Percentiles rank a stretch among this genome's conserved stretches.
These are phyloP conservation scores for Pestalotiopsis sp. DNA, from an alignment of 2,329 filamentous ascomycete genomes.

Conservation along the genomic window DNA sequence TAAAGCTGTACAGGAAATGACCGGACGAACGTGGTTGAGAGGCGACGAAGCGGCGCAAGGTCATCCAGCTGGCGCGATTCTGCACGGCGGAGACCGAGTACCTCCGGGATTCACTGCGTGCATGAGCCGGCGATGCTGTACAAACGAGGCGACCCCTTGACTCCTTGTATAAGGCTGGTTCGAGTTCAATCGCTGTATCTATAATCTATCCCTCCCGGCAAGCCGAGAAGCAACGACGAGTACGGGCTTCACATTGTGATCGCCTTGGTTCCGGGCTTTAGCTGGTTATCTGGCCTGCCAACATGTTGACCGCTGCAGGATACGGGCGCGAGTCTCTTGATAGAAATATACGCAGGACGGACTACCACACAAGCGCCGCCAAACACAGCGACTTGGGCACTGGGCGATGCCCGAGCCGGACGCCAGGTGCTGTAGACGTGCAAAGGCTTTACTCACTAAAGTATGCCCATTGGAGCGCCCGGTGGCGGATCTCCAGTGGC, in stretches of 20 bases:
- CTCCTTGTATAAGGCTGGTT: slow-evolving; percentile 41
- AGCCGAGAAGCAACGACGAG: no score
- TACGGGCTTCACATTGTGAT: slow-evolving; percentile 15
- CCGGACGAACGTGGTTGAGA: slow-evolving; percentile 19
- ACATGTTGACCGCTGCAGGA: slow-evolving; percentile 38
- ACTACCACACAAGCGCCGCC: slow-evolving; percentile 38
- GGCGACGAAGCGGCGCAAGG: slow-evolving; percentile 13
- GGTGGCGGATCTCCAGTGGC: slow-evolving; percentile 28
- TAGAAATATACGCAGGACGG: slow-evolving; percentile 40
- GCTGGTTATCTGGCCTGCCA: slow-evolving; percentile 34
- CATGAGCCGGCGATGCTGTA: slow-evolving; percentile 20
- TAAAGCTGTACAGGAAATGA: slow-evolving; percentile 18
- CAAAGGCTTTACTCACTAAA: slow-evolving; percentile 39
- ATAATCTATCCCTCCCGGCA: slow-evolving; percentile 28
- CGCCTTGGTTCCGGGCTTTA: slow-evolving; percentile 41
- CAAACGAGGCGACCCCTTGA: slow-evolving; percentile 37
- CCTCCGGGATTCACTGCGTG: slow-evolving; percentile 27
- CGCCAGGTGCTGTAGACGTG: slow-evolving; percentile 34
- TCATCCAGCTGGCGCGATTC: slow-evolving; percentile 16
- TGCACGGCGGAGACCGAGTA: slow-evolving; percentile 22
- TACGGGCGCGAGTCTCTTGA: slow-evolving; percentile 37
- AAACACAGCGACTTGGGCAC: slow-evolving; percentile 43
- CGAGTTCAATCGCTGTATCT: slow-evolving; percentile 43
- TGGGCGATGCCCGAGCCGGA: slow-evolving; percentile 42
- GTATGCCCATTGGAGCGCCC: slow-evolving; percentile 40